These are phyloP conservation scores for Nemania bipapillata DNA, from an alignment of 2,329 filamentous ascomycete species.

Conservation along the genomic window DNA sequence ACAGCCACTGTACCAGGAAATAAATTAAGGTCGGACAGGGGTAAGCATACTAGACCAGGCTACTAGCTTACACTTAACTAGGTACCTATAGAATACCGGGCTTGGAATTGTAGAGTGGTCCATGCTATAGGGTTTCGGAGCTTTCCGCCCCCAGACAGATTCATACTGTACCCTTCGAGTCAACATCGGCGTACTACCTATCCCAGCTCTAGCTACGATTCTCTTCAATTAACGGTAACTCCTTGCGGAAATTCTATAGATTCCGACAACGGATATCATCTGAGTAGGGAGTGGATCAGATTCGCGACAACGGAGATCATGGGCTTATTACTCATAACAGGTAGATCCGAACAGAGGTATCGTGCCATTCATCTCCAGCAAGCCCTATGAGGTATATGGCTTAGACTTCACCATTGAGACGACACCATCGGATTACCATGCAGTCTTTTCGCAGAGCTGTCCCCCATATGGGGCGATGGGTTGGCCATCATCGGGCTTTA, in stretches of 20 bases:
- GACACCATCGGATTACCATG: constrained; percentile 30
- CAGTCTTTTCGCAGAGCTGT: constrained; percentile 33
- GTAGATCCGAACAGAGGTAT: not conserved
- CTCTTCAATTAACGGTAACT: not conserved
- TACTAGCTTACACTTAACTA: not conserved
- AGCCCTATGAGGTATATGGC: not conserved
- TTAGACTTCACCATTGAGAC: not conserved
- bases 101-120: constrained; percentile 9
- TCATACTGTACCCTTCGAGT: not conserved
- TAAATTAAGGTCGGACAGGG: not conserved
- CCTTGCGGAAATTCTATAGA: not conserved
- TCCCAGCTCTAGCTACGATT: not conserved
- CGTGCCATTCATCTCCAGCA: not conserved
- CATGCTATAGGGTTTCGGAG: constrained; percentile 11
- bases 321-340: not conserved
- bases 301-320: constrained; percentile 1
- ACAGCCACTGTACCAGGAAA: not conserved
- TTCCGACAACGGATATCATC: not conserved
- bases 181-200: not conserved
- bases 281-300: not conserved
- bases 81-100: too few species aligned
- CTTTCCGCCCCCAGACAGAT: constrained; percentile 11
- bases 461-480: constrained; percentile 27
- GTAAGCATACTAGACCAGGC: not conserved
- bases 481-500: constrained; percentile 13